Evolutionary conservation across 2,329 filamentous ascomycete species (phyloP).

Genomic region (Incumbomyces lentus): DNA sequence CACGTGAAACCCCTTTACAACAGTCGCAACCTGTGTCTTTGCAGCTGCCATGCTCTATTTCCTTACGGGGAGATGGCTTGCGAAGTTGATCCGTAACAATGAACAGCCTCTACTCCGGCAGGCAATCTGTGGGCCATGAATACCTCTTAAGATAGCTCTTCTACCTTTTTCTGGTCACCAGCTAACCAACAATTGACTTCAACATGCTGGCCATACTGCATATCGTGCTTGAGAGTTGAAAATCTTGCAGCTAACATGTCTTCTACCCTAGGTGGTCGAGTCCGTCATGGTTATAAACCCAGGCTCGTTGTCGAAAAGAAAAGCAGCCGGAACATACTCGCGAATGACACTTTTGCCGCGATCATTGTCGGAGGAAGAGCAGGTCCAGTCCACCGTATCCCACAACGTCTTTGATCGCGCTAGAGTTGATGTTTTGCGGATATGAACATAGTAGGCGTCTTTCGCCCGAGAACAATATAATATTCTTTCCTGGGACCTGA

Average conservation of each 20-base stretch:
- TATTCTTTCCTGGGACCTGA: too few species aligned
- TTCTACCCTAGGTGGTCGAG: constrained; percentile 70
- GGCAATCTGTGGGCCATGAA: too few species aligned
- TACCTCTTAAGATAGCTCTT: too few species aligned
- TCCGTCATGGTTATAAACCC: constrained; percentile 86
- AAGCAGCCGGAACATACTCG: constrained; percentile 75
- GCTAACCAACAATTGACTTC: too few species aligned
- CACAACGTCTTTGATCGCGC: constrained; percentile 74
- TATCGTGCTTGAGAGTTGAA: not conserved
- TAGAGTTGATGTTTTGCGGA: constrained; percentile 76
- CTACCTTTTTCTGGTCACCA: too few species aligned
- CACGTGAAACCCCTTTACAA: not conserved
- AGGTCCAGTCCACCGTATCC: constrained; percentile 47
- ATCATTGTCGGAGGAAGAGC: constrained; percentile 47
- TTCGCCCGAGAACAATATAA: too few species aligned
- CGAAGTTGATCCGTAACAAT: too few species aligned
- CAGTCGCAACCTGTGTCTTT: too few species aligned
- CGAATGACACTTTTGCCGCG: constrained; percentile 65
- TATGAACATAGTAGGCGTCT: constrained; percentile 35
- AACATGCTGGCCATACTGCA: not conserved
- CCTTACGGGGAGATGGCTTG: too few species aligned
- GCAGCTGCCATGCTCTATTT: too few species aligned
- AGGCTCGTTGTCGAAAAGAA: constrained; percentile 73
- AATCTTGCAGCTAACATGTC: constrained; percentile 11
- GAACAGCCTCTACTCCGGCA: too few species aligned